Evolutionary conservation across 2,329 filamentous ascomycete genomes (phyloP).

Genomic region (Cladosporium cucumerinum): DNA sequence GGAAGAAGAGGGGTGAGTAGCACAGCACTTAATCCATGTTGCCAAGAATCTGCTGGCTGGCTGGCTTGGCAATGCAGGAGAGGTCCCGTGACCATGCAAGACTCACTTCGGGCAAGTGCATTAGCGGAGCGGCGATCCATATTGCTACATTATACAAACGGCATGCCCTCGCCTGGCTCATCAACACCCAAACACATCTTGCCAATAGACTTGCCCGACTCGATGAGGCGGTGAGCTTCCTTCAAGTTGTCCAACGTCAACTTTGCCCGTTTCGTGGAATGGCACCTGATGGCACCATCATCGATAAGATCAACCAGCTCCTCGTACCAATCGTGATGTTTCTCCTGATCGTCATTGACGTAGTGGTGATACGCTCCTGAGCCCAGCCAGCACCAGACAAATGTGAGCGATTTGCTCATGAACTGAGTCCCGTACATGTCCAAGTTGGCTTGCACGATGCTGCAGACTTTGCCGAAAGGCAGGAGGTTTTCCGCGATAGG

Average conservation of each 20-base stretch:
- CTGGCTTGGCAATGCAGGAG: not conserved
- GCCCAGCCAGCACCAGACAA: constrained; percentile 43
- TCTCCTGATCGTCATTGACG: constrained; percentile 24
- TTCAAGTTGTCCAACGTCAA: constrained; percentile 39
- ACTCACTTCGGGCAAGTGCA: not conserved
- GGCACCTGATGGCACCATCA: constrained; percentile 38
- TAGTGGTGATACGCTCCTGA: constrained; percentile 42
- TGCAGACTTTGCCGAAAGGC: constrained; percentile 46
- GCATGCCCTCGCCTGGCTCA: constrained; percentile 13
- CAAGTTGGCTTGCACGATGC: constrained; percentile 43
- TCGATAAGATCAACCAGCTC: constrained; percentile 37
- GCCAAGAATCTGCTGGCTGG: not conserved
- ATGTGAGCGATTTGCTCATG: constrained; percentile 46
- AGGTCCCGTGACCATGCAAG: not conserved
- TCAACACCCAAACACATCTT: constrained; percentile 39
- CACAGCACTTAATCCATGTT: not conserved
- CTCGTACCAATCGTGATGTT: constrained; percentile 28
- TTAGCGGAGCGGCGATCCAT: not conserved
- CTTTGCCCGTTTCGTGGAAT: constrained; percentile 37
- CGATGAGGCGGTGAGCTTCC: constrained; percentile 40
- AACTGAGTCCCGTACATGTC: constrained; percentile 47
- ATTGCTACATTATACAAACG: not conserved
- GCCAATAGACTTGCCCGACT: constrained; percentile 38
- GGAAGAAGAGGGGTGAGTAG: not conserved
- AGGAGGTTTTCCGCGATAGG: constrained; percentile 40